Base-by-base conservation (phyloP, 768 basidiomycete genomes). In the Leccinum subgranulosum region DNA sequence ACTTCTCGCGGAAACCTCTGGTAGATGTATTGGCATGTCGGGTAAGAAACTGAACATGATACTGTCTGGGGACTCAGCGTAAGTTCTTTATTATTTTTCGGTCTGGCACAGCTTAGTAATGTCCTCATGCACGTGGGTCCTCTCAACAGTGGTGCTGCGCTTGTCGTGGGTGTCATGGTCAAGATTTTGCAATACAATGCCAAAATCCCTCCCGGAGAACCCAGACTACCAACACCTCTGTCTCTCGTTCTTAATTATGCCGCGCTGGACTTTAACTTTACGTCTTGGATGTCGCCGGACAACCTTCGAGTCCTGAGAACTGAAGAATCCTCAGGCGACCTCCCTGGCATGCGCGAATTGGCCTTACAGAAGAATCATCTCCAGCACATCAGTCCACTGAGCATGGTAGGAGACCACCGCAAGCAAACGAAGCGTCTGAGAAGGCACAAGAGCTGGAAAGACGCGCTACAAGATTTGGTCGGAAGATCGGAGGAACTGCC, bases 21-120 rank as follows among this genome's bases (percentile, higher is more conserved):
- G 95, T 9, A 74, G 79, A 50, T 76, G 85, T 21, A 84, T 99
- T 54, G 96, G 96, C 5, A 93, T 98, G 85, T 87, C 87, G 15
- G 92, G 92, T n/a, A 81, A 79, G 62, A 79, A 82, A 64, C 74
- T 98, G 19, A 87, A 86, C 61, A 77, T 94, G 28, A 83, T 98
- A 56, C 66, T 97, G 50, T 84, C 87, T 5, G 95, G 96, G 2
- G 97, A 99, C 75, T 98, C 96, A n/a, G 97, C 97, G 95, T 97
- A 72, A 77, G 94, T 81, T 36, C 23, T 29, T 36, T 29, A 19
- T 46, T 27, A 10, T 64, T 43, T 19, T 25, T 56, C 23, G 23
- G 27, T 21, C 46, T 34, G 58, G 34, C 49, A 55, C 49, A 48
- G 48, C 19, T 48, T 50, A 53, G 15, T 58, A 19, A 47, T 46